Base-by-base conservation (phyloP, 305 asterid genomes). In the Ruellia speciosa region DNA sequence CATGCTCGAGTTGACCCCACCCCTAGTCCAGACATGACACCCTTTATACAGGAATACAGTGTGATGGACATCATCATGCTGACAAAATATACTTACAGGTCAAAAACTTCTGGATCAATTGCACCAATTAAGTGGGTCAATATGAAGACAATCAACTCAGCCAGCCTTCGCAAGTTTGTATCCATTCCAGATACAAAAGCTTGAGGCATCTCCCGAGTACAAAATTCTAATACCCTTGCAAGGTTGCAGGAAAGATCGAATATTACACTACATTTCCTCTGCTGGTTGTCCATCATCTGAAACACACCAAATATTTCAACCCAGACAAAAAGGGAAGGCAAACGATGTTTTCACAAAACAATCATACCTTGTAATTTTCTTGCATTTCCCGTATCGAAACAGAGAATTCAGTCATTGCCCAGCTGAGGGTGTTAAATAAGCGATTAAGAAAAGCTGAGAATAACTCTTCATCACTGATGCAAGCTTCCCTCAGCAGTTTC, bases 371-470 rank as follows among this genome's bases (percentile, higher is more conserved):
- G 79, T 80, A 88, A 63, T 72, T 80, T 75, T 90, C 98, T 79
- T 90, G 98, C 95, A 90, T 88, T 77, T 88, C 98, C 14, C 94
- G 86, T 50, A 85, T 59, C 16, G 95, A 88, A 60, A 90, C 90
- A 18, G 98, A 90, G 81, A 88, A 90, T 68, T 90, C 98, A 19
- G 96, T 90, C 88, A 88, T 88, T 34, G 96, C 80, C 98, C 98
- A 90, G 78, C 98, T 88, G 65, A 90, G 80, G 33, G 94, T 88
- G 77, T 90, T 88, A 55, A 87, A 90, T 62, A 90, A 66, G 63
- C 93, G 84, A 64, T 90, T 90, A 72, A 90, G 89, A 60, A 90
- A 90, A 52, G 95, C 78, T 43, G 96, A 90, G 79, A 88, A 88
- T 57, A 85, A 75, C 58, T 79, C 84, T 14, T 71, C 84, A 24